phyloP scores from a whole-genome alignment of 129 eudicot species.

The Lactuca saligna region DNA sequence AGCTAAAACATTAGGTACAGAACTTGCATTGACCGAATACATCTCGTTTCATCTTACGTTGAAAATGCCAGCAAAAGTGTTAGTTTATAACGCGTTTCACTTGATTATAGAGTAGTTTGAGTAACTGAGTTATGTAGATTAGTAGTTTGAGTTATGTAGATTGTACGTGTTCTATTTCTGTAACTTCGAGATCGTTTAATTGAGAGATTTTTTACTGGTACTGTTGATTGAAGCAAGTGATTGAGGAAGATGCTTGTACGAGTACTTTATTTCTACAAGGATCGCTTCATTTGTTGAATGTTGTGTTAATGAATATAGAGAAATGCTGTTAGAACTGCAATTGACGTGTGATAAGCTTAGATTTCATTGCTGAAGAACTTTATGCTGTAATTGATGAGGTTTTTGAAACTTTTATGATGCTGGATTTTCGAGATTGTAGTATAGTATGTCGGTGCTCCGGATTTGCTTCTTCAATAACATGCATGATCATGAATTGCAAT shows the following conservation, averaged over 20 bases:
- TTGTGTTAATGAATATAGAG: neutral
- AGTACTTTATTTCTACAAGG: neutral
- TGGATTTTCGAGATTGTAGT: constrained; percentile 1
- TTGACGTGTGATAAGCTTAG: neutral
- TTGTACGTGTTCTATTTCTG: neutral
- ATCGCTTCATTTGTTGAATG: neutral
- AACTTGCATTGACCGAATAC: constrained; percentile 16
- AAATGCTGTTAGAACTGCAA: neutral
- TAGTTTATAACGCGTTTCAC: neutral
- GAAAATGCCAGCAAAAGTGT: constrained; percentile 1
- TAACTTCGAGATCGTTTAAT: constrained; percentile 11
- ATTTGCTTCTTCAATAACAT: neutral
- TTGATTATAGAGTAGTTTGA: constrained; percentile 12
- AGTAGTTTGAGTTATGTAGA: constrained; percentile 4
- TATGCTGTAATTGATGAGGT: neutral
- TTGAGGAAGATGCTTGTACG: neutral
- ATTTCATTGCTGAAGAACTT: neutral
- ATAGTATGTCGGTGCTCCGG: neutral
- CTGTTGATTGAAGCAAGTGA: constrained; percentile 10
- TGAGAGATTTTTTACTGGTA: neutral
- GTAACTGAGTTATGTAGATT: neutral
- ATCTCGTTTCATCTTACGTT: constrained; percentile 10
- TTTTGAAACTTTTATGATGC: neutral
- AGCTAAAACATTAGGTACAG: neutral
- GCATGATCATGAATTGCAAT: constrained; percentile 10